Percentiles rank a stretch among this genome's conserved stretches.
Conservation (phyloP, 495 filamentous ascomycete genomes). For the Chaetomium cochliodes region DNA sequence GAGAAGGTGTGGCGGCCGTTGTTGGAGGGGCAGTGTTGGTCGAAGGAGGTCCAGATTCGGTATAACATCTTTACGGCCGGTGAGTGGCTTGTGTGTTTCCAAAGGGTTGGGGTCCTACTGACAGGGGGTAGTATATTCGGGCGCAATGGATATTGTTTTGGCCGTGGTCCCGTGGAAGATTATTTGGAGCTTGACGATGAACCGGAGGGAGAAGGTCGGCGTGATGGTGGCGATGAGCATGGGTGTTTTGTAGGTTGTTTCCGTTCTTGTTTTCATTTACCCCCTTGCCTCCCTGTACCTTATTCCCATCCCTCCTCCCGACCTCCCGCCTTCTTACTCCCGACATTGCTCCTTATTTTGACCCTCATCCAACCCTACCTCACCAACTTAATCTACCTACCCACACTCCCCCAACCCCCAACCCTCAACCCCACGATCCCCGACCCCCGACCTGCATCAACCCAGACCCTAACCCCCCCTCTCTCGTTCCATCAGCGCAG, state of each 20-base stretch:
- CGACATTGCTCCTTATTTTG: too few relatives aligned
- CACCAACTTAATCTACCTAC: too few relatives aligned
- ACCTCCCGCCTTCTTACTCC: background rate
- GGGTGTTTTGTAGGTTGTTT: conserved; percentile 34
- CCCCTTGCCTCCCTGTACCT: background rate
- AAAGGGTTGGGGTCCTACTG: background rate
- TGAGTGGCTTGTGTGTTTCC: conserved; percentile 9
- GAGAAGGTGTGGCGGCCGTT: conserved; percentile 32
- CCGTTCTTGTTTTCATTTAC: background rate
- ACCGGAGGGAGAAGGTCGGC: conserved; percentile 38
- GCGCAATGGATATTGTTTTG: conserved; percentile 38
- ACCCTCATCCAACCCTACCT: too few relatives aligned
- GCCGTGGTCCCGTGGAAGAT: conserved; percentile 41
- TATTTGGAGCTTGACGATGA: conserved; percentile 41
- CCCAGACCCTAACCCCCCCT: background rate
- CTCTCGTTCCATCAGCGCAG: background rate
- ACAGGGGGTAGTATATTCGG: conserved; percentile 32
- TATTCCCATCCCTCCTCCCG: too few relatives aligned
- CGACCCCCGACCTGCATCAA: too few relatives aligned
- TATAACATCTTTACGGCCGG: conserved; percentile 40
- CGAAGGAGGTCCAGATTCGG: conserved; percentile 29
- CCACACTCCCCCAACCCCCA: too few relatives aligned
- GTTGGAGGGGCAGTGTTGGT: conserved; percentile 39
- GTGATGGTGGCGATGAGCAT: conserved; percentile 43
- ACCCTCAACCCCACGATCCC: too few relatives aligned